These are phyloP conservation scores for Porpolomopsis calyptriformis DNA, from an alignment of 768 basidiomycete genomes.

Conservation along the genomic window DNA sequence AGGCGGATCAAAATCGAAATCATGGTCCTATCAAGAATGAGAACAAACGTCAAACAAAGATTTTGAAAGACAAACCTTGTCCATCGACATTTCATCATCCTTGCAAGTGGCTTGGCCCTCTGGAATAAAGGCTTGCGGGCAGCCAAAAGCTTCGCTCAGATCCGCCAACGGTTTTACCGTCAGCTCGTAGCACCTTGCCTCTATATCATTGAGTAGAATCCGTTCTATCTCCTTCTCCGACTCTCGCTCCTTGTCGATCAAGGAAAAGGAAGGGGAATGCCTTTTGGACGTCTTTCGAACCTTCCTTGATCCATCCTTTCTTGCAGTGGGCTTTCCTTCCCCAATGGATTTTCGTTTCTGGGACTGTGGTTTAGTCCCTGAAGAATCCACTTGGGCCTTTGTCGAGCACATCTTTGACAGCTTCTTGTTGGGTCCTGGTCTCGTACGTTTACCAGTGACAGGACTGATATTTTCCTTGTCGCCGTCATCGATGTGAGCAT, in stretches of 20 bases:
- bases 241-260: slow-evolving; percentile 42
- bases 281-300: too few relatives aligned
- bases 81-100: slow-evolving; percentile 23
- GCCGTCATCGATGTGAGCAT: background rate
- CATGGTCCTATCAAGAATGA: too few relatives aligned
- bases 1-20: too few relatives aligned
- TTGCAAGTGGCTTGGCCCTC: slow-evolving; percentile 20
- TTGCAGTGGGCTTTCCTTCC: slow-evolving; percentile 32
- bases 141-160: slow-evolving; percentile 58
- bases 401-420: slow-evolving; percentile 48
- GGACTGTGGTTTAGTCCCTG: slow-evolving; percentile 31
- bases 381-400: slow-evolving; percentile 37
- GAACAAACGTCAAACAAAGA: too few relatives aligned
- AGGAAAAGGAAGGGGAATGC: slow-evolving; percentile 36
- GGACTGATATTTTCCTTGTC: slow-evolving; percentile 81
- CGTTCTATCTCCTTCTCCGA: slow-evolving; percentile 20
- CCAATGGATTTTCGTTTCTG: slow-evolving; percentile 54
- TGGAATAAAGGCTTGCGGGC: too few relatives aligned
- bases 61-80: too few relatives aligned
- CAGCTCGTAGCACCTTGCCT: slow-evolving; percentile 71
- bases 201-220: slow-evolving; percentile 28
- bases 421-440: slow-evolving; percentile 44
- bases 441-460: slow-evolving; percentile 54
- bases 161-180: slow-evolving; percentile 73
- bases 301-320: slow-evolving; percentile 16